phyloP scores from a whole-genome alignment of 805 yeast species.

The Huiozyma sinensis region DNA sequence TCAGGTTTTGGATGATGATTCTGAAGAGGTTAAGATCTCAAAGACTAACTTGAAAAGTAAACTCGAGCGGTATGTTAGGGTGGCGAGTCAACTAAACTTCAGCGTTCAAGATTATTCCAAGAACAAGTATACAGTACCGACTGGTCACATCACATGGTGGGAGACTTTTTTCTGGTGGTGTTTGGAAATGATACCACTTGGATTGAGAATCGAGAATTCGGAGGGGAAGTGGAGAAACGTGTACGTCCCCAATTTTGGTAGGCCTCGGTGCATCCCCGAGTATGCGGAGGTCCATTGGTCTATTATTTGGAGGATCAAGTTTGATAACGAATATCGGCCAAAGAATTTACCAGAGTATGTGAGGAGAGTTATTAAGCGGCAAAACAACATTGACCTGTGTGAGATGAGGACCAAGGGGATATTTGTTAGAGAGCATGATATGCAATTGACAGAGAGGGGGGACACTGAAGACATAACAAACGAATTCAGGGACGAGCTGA shows the following conservation, averaged over 20 bases:
- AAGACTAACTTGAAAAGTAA: background rate
- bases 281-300: conserved; percentile 52
- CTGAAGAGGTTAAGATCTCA: background rate
- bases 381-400: conserved; percentile 6
- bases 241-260: conserved; percentile 48
- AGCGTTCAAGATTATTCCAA: background rate
- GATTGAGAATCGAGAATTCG: conserved; percentile 37
- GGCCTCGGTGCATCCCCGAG: conserved; percentile 38
- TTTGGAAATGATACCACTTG: conserved; percentile 50
- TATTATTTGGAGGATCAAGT: conserved; percentile 43
- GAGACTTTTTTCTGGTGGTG: conserved; percentile 45
- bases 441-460: background rate
- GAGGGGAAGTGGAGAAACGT: conserved; percentile 41
- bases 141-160: conserved; percentile 5
- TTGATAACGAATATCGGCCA: conserved; percentile 37
- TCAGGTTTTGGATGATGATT: background rate
- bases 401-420: background rate
- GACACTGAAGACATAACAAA: too few species aligned
- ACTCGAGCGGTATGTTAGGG: background rate
- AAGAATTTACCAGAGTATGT: conserved; percentile 33
- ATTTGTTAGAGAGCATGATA: background rate
- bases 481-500: too few species aligned
- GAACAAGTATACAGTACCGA: background rate
- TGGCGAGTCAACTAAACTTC: background rate
- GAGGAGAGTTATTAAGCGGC: conserved; percentile 15